These are phyloP conservation scores for Sordaria brevicollis DNA, from an alignment of 495 filamentous ascomycete genomes.

Conservation along the genomic window DNA sequence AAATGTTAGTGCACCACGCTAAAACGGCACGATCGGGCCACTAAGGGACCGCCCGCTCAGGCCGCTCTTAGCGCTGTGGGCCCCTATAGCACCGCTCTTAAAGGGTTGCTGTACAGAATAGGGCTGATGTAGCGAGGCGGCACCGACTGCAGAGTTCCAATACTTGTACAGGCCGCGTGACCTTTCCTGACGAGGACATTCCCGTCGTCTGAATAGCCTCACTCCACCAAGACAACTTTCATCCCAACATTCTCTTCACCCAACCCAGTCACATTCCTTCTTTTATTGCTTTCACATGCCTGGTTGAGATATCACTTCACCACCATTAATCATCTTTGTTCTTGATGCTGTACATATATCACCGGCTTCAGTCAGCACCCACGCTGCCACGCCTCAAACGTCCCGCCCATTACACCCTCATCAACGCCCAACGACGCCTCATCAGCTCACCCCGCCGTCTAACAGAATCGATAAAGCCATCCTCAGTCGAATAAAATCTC, in stretches of 20 bases:
- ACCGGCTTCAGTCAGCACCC: neutral
- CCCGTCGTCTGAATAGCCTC: too few species aligned
- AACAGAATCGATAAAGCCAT: neutral
- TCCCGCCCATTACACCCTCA: neutral
- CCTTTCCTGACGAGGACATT: too few species aligned
- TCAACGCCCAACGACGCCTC: neutral
- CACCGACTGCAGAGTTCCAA: neutral
- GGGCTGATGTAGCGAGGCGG: neutral
- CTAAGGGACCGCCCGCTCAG: neutral
- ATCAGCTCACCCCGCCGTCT: neutral
- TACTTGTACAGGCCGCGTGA: neutral
- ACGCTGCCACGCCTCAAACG: neutral
- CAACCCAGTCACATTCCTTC: neutral
- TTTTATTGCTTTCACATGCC: neutral
- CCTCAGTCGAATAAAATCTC: neutral
- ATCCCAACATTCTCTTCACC: neutral
- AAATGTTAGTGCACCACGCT: neutral
- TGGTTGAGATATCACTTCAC: neutral
- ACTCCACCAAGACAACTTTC: too few species aligned
- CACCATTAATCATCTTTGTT: neutral
- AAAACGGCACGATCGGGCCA: neutral
- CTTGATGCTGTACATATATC: neutral
- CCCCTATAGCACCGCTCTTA: neutral
- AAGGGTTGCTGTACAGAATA: neutral
- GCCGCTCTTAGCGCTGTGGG: neutral